Percentiles rank a stretch among this genome's conserved stretches.
phyloP scores from a whole-genome alignment of 257 asterid genomes.

The Pogostemon cablin region DNA sequence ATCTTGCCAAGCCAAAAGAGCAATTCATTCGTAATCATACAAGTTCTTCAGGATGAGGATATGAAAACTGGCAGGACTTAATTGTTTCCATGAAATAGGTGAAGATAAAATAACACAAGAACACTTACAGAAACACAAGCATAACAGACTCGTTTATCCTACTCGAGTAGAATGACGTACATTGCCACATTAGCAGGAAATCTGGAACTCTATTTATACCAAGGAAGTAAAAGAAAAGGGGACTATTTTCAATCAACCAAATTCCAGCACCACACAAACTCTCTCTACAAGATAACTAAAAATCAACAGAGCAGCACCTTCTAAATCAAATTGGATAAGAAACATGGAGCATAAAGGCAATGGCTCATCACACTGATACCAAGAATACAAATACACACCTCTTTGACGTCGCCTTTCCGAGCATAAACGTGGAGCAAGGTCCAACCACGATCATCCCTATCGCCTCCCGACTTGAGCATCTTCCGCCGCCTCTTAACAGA shows the following conservation, averaged over 20 bases:
- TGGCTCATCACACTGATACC: background rate
- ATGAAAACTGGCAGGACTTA: background rate
- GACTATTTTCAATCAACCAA: background rate
- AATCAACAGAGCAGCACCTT: conserved; percentile 1
- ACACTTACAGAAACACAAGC: background rate
- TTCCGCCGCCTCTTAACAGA: conserved; percentile 51
- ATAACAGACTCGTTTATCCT: no score
- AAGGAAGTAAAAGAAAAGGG: conserved; percentile 3
- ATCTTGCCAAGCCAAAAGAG: background rate
- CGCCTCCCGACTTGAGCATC: conserved; percentile 47
- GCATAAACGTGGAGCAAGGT: conserved; percentile 79
- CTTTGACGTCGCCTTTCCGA: conserved; percentile 79
- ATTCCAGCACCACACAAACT: conserved; percentile 10
- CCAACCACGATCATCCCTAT: conserved; percentile 96
- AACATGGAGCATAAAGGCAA: background rate
- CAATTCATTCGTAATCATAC: background rate
- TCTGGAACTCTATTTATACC: background rate
- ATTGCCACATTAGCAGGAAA: background rate
- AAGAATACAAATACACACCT: conserved; percentile 49
- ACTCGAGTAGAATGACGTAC: no score
- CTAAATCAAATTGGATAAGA: conserved; percentile 8
- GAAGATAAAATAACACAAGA: background rate
- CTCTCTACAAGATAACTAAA: background rate
- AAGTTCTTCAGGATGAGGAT: background rate
- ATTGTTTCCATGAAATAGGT: background rate